A percentile compares a stretch with the other conserved stretches of the same genome.
These are phyloP conservation scores for Alternaria consortialis DNA, from an alignment of 2,329 filamentous ascomycete genomes.

Conservation along the genomic window DNA sequence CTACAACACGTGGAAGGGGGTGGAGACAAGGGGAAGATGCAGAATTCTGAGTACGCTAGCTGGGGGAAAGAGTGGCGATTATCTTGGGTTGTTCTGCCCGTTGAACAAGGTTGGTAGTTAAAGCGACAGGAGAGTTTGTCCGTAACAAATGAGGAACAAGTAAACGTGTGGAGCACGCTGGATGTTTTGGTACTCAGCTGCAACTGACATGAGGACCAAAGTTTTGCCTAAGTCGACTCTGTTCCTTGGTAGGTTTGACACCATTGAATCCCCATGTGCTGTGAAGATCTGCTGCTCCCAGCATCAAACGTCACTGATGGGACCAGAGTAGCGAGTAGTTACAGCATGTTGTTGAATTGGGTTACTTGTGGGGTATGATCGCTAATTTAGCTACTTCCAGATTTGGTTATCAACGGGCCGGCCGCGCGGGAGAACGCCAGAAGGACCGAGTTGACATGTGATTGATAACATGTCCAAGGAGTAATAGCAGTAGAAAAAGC, in stretches of 20 bases:
- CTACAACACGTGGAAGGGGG: background rate
- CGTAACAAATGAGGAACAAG: background rate
- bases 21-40: background rate
- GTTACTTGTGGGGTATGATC: background rate
- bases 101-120: background rate
- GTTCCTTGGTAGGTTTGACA: no score
- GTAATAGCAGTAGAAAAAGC: background rate
- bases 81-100: background rate
- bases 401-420: background rate
- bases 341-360: background rate
- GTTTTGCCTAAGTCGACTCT: no score
- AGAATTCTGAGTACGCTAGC: conserved; percentile 2
- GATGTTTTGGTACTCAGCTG: background rate
- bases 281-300: background rate
- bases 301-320: background rate
- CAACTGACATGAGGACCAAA: background rate
- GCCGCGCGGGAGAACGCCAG: background rate
- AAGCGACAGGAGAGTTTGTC: background rate
- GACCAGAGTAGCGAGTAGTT: background rate
- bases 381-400: background rate
- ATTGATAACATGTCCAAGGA: no score
- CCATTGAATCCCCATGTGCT: background rate
- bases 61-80: background rate
- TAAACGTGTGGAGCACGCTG: background rate
- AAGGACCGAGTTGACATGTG: background rate